Evolutionary conservation across 1,284 basidiomycete species (phyloP).

Genomic region (Athelia sp.): DNA sequence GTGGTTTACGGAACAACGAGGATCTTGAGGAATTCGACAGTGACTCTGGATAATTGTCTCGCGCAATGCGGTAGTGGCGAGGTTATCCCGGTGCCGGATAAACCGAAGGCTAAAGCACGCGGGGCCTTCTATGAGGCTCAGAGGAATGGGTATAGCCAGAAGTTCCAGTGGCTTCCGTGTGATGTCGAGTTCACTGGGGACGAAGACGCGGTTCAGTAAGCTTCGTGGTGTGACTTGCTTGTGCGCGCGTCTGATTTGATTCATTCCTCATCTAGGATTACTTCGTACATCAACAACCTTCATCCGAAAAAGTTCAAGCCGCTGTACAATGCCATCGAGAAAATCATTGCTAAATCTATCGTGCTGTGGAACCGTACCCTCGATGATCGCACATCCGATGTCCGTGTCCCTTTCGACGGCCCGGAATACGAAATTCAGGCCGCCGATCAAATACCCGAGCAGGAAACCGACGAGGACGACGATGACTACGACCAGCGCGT

Average conservation of each 20-base stretch:
- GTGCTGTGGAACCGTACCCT: constrained; percentile 14
- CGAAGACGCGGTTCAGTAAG: too few species aligned
- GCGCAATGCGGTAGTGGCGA: neutral
- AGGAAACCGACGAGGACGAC: constrained; percentile 1
- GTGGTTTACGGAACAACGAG: constrained; percentile 24
- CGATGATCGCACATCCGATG: constrained; percentile 1
- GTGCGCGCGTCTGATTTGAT: too few species aligned
- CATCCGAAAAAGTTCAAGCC: constrained; percentile 5
- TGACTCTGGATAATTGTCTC: neutral
- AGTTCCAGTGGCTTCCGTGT: constrained; percentile 30
- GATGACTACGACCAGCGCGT: constrained; percentile 6
- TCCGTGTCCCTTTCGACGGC: neutral
- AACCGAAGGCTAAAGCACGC: neutral
- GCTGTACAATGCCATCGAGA: constrained; percentile 11
- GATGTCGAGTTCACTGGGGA: constrained; percentile 23
- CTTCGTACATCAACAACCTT: constrained; percentile 29
- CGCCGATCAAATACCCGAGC: neutral
- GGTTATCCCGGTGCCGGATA: neutral
- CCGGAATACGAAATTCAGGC: neutral
- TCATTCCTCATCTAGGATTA: neutral
- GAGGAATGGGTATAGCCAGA: neutral
- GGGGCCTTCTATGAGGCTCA: neutral
- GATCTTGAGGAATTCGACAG: neutral
- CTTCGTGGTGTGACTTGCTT: too few species aligned
- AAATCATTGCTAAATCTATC: constrained; percentile 8